Evolutionary conservation across 257 asterid genomes (phyloP).

Genomic region (Solanum sejunctum): DNA sequence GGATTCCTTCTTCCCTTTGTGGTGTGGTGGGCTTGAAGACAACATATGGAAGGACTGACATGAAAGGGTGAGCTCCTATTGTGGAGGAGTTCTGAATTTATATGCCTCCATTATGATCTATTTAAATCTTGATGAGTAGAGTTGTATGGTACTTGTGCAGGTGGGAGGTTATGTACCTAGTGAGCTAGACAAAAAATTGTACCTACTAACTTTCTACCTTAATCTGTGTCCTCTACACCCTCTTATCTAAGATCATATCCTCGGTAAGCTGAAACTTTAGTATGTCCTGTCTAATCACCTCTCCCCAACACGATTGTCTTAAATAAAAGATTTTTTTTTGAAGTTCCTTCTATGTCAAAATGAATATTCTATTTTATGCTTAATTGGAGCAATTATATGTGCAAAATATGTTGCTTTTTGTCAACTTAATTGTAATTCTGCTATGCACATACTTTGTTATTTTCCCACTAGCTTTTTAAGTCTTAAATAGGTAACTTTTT

Average conservation of each 20-base stretch:
- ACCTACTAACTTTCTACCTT: not conserved
- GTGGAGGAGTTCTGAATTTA: not conserved
- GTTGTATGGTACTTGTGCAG: not conserved
- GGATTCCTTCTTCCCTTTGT: slow-evolving; percentile 90
- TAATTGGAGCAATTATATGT: not conserved
- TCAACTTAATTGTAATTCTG: not conserved
- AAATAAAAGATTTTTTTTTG: not conserved
- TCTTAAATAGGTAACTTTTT: not conserved
- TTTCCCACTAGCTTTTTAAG: not conserved
- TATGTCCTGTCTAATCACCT: not conserved
- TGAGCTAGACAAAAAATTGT: not conserved
- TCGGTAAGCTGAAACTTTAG: not conserved
- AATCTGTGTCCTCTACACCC: not conserved
- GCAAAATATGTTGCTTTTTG: not conserved
- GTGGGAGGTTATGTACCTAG: not conserved
- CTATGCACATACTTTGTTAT: not conserved
- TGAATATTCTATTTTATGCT: not conserved
- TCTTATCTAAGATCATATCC: not conserved
- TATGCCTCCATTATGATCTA: not conserved
- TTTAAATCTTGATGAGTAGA: not conserved
- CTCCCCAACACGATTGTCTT: not conserved
- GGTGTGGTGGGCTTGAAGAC: slow-evolving; percentile 93
- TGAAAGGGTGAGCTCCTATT: slow-evolving; percentile 52
- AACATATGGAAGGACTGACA: slow-evolving; percentile 79
- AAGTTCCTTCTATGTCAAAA: not conserved